Conservation (phyloP, 192 early-diverging fungal genomes). For the Podila verticillata region DNA sequence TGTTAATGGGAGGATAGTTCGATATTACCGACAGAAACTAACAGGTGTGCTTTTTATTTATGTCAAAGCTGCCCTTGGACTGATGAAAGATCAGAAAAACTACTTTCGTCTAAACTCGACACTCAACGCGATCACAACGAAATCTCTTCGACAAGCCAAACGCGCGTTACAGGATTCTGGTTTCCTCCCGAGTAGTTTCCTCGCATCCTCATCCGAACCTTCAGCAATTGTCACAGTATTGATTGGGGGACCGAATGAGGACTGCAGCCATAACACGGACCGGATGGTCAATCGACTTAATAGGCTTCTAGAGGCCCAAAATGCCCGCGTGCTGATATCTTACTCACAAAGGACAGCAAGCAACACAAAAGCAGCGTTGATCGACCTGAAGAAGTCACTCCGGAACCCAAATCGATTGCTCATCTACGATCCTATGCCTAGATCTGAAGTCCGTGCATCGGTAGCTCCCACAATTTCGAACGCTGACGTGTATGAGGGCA, state of each 20-base stretch:
- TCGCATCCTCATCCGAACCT: background rate
- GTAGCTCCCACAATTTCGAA: background rate
- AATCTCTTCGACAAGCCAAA: constrained; percentile 13
- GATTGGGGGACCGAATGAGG: constrained; percentile 41
- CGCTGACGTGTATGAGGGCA: constrained; percentile 25
- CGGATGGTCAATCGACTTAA: constrained; percentile 30
- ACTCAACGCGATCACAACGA: constrained; percentile 29
- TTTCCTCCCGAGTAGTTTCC: constrained; percentile 26
- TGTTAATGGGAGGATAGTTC: background rate
- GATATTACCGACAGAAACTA: background rate
- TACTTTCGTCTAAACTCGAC: constrained; percentile 42
- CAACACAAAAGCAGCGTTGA: constrained; percentile 18
- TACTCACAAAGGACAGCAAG: constrained; percentile 41
- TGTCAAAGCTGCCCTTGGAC: constrained; percentile 28
- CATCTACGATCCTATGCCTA: constrained; percentile 30
- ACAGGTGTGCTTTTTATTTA: background rate
- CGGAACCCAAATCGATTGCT: constrained; percentile 20
- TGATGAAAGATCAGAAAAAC: constrained; percentile 52
- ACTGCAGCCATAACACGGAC: constrained; percentile 42
- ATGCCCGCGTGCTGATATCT: constrained; percentile 20
- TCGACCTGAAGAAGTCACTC: background rate
- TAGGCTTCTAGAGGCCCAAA: constrained; percentile 27
- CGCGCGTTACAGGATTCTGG: background rate
- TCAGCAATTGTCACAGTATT: constrained; percentile 21
- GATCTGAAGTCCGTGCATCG: too few relatives aligned